Conservation (phyloP, 2,329 filamentous ascomycete species). For the Coniochaeta prunicola region DNA sequence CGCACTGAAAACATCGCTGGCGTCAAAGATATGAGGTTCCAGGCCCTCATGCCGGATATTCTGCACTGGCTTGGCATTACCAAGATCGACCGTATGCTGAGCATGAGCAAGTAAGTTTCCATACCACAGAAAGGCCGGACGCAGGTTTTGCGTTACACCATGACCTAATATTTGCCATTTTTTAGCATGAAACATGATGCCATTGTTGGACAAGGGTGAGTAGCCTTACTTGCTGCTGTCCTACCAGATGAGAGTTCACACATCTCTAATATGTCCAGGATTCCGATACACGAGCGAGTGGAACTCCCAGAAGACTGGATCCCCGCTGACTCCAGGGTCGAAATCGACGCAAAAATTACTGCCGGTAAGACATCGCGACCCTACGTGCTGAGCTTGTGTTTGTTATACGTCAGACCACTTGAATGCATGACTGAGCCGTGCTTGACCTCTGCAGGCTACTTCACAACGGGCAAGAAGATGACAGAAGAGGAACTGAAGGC, state of each 20-base stretch:
- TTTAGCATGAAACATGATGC: slow-evolving; percentile 83
- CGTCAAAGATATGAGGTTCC: slow-evolving; percentile 95
- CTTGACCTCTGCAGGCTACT: slow-evolving; percentile 46
- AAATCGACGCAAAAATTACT: slow-evolving; percentile 98
- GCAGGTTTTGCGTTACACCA: slow-evolving; percentile 1
- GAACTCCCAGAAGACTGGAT: slow-evolving; percentile 93
- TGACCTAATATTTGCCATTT: slow-evolving; percentile 10
- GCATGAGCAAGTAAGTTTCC: slow-evolving; percentile 83
- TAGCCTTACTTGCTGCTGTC: not conserved
- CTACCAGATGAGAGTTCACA: not conserved
- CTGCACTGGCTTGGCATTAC: slow-evolving; percentile 97
- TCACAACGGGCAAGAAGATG: slow-evolving; percentile 86
- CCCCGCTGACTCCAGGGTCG: slow-evolving; percentile 89
- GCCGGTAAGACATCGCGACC: slow-evolving; percentile 54
- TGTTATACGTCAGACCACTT: not conserved
- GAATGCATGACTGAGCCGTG: slow-evolving; percentile 5
- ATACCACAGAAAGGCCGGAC: not conserved
- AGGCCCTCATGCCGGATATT: slow-evolving; percentile 96
- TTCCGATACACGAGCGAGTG: slow-evolving; percentile 81
- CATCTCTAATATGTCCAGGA: slow-evolving; percentile 34
- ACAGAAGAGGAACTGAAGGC: slow-evolving; percentile 77
- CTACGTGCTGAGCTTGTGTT: not conserved
- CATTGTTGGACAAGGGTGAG: slow-evolving; percentile 71
- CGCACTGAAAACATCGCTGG: slow-evolving; percentile 97
- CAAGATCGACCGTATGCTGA: slow-evolving; percentile 97